phyloP scores from a whole-genome alignment of 768 basidiomycete species.

The Suillus ampliporus region DNA sequence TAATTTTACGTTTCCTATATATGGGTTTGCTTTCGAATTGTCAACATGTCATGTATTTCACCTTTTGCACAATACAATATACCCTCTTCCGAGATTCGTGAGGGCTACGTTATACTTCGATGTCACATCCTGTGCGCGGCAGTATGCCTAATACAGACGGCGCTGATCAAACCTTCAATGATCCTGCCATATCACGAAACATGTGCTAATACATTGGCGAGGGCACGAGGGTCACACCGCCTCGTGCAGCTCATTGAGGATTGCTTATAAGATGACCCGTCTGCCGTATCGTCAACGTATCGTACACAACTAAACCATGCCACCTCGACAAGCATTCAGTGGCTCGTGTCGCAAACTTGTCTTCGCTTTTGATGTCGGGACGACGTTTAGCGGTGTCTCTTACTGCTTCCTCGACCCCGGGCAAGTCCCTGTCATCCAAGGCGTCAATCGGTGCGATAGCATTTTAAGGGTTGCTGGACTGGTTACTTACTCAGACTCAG shows the following conservation, averaged over 20 bases:
- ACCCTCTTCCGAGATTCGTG: neutral
- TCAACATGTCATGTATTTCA: slow-evolving; percentile 3
- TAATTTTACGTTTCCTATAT: slow-evolving; percentile 9
- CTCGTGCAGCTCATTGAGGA: slow-evolving; percentile 1
- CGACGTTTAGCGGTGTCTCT: slow-evolving; percentile 55
- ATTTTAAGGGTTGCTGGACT: neutral
- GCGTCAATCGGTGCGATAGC: slow-evolving; percentile 29
- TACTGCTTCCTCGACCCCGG: slow-evolving; percentile 44
- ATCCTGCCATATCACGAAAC: slow-evolving; percentile 1
- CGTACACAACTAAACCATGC: slow-evolving; percentile 23
- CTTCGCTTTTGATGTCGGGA: slow-evolving; percentile 58
- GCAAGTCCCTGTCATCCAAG: slow-evolving; percentile 27
- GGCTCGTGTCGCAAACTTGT: slow-evolving; percentile 50
- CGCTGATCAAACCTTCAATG: slow-evolving; percentile 3
- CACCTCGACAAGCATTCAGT: slow-evolving; percentile 41
- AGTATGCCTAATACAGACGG: neutral
- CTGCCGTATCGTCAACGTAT: neutral
- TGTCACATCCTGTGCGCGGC: slow-evolving; percentile 6
- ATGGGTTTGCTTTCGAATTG: neutral
- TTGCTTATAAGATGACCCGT: slow-evolving; percentile 4
- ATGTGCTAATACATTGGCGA: neutral
- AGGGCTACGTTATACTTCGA: neutral
- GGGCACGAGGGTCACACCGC: slow-evolving; percentile 1
- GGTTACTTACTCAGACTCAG: slow-evolving; percentile 33
- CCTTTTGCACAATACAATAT: slow-evolving; percentile 1